A percentile compares a stretch with the other conserved stretches of the same genome.
Evolutionary conservation across 352 stramenopile genomes (phyloP).

Genomic region (Pythium sukuiense): DNA sequence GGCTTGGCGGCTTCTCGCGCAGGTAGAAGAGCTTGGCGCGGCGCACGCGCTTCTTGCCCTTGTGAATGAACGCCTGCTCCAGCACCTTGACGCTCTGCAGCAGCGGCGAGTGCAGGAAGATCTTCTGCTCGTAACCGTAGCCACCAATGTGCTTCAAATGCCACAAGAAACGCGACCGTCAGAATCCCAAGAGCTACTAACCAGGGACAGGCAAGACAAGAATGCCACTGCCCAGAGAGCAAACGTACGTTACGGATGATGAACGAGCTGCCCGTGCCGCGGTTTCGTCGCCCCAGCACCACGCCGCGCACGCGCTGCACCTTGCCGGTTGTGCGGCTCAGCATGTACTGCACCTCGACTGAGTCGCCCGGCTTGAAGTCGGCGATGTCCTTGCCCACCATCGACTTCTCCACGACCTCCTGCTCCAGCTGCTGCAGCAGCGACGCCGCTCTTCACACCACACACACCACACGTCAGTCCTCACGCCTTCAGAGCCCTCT

Average conservation of each 20-base stretch:
- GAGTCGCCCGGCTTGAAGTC: conserved; percentile 76
- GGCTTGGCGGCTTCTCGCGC: conserved; percentile 77
- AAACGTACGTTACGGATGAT: conserved; percentile 81
- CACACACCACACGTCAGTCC: neutral
- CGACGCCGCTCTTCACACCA: conserved; percentile 43
- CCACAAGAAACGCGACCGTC: too few species aligned
- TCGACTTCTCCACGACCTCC: conserved; percentile 65
- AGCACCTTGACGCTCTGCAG: conserved; percentile 88
- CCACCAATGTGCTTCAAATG: conserved; percentile 69
- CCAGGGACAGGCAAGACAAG: neutral
- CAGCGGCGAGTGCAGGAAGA: conserved; percentile 87
- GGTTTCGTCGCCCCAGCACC: conserved; percentile 78
- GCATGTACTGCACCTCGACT: conserved; percentile 80
- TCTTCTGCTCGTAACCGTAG: conserved; percentile 88
- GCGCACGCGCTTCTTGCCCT: conserved; percentile 90
- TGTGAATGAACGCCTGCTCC: conserved; percentile 89
- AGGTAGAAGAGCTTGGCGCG: conserved; percentile 91
- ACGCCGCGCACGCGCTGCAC: conserved; percentile 81
- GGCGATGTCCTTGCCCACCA: conserved; percentile 64
- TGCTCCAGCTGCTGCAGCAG: conserved; percentile 69
- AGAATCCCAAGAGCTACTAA: too few species aligned
- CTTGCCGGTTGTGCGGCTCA: conserved; percentile 70
- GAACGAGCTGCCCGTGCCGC: conserved; percentile 80
- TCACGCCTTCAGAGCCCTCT: neutral
- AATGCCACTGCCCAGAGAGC: neutral